phyloP scores from a whole-genome alignment of 805 yeast species.

The Zygosaccharomyces pseudorouxii region DNA sequence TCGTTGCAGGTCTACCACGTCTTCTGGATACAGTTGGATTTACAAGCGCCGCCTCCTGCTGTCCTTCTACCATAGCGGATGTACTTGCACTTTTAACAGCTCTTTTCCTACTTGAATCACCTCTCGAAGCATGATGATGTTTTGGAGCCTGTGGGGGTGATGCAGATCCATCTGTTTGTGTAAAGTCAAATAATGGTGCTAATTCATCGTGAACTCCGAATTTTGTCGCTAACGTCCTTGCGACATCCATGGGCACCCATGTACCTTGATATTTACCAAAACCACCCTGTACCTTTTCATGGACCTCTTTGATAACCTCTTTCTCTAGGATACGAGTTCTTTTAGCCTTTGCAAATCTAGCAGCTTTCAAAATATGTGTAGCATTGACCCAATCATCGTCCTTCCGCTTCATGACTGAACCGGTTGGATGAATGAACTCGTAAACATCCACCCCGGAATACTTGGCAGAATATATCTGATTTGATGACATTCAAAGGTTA shows the following conservation, averaged over 20 bases:
- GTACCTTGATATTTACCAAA: conserved; percentile 97
- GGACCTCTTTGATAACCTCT: conserved; percentile 85
- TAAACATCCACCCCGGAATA: conserved; percentile 82
- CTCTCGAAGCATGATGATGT: conserved; percentile 59
- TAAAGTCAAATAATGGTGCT: conserved; percentile 61
- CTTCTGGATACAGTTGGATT: conserved; percentile 24
- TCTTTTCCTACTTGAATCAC: conserved; percentile 33
- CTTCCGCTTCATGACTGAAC: conserved; percentile 75
- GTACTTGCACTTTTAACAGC: conserved; percentile 27
- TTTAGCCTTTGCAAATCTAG: conserved; percentile 90
- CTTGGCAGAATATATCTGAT: conserved; percentile 64
- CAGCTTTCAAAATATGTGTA: conserved; percentile 89
- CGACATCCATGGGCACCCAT: conserved; percentile 85
- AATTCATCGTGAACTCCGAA: conserved; percentile 60
- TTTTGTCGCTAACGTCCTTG: conserved; percentile 59
- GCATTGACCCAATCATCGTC: conserved; percentile 87
- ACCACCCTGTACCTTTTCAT: conserved; percentile 95
- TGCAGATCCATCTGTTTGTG: conserved; percentile 44
- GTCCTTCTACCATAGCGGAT: conserved; percentile 13
- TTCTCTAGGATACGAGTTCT: conserved; percentile 87
- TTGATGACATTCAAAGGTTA: conserved; percentile 15
- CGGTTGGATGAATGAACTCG: conserved; percentile 60
- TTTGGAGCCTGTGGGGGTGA: conserved; percentile 61
- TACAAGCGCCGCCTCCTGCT: conserved; percentile 14
- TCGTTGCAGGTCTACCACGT: conserved; percentile 33